Percentiles rank a stretch among this genome's conserved stretches.
These are phyloP conservation scores for Bryoerythrophyllum caledonicum DNA, from an alignment of 225 moss, liverwort and hornwort species.

Conservation along the genomic window DNA sequence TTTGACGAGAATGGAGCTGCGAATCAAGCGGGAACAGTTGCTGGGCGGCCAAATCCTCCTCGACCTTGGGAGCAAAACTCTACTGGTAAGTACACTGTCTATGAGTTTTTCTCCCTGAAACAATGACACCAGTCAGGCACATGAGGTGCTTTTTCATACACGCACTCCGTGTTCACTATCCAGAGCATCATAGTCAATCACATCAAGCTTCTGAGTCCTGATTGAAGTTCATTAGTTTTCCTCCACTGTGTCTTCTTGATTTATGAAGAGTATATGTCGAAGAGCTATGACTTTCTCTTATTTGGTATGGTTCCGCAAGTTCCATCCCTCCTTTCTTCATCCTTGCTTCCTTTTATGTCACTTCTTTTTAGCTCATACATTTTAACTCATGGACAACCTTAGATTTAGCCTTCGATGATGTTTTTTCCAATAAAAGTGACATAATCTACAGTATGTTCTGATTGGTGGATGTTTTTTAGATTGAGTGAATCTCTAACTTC, in stretches of 20 bases:
- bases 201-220: background rate
- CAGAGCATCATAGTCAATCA: background rate
- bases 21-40: slow-evolving; percentile 50
- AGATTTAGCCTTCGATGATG: too few relatives aligned
- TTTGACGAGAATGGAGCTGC: slow-evolving; percentile 61
- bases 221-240: background rate
- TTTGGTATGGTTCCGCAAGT: too few relatives aligned
- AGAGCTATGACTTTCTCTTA: too few relatives aligned
- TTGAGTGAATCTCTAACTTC: too few relatives aligned
- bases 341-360: too few relatives aligned
- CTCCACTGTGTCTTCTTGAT: background rate
- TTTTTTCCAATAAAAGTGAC: too few relatives aligned
- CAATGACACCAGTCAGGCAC: background rate
- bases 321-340: too few relatives aligned
- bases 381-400: too few relatives aligned
- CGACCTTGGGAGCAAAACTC: slow-evolving; percentile 89
- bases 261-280: too few relatives aligned
- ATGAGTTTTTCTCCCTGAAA: background rate
- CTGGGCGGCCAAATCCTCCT: slow-evolving; percentile 83
- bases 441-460: too few relatives aligned
- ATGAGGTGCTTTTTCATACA: background rate
- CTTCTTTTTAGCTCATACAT: too few relatives aligned
- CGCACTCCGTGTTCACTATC: background rate
- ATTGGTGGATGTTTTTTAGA: too few relatives aligned
- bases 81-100: slow-evolving; percentile 39